Percentiles rank a stretch among this genome's conserved stretches.
Conservation (phyloP, 2,329 filamentous ascomycete species). For the Neonectria coccinea region DNA sequence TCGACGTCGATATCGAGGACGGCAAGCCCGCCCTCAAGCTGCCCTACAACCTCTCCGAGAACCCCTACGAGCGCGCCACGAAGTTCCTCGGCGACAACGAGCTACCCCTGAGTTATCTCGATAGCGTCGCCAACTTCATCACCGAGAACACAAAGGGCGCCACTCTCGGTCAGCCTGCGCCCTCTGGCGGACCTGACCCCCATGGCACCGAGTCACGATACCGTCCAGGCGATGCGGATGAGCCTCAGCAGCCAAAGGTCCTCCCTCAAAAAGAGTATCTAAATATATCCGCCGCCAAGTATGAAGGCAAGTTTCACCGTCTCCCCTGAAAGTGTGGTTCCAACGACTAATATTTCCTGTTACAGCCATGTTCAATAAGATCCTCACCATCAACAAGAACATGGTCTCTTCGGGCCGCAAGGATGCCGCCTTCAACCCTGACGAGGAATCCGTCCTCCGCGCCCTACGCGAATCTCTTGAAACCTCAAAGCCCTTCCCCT, state of each 20-base stretch:
- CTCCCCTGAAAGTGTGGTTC: background rate
- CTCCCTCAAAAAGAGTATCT: conserved; percentile 86
- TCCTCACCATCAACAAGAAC: conserved; percentile 78
- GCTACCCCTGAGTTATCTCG: conserved; percentile 86
- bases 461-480: conserved; percentile 74
- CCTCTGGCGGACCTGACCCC: conserved; percentile 71
- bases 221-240: conserved; percentile 68
- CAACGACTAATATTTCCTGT: conserved; percentile 38
- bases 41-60: conserved; percentile 93
- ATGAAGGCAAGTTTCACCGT: conserved; percentile 58
- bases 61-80: conserved; percentile 89
- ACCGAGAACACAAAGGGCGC: conserved; percentile 89
- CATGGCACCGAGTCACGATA: conserved; percentile 85
- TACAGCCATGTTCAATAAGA: conserved; percentile 79
- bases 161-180: conserved; percentile 75
- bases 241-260: conserved; percentile 64
- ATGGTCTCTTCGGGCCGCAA: conserved; percentile 79
- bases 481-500: conserved; percentile 60
- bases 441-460: conserved; percentile 73
- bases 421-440: conserved; percentile 77
- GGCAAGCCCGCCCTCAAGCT: conserved; percentile 92
- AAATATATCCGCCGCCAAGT: conserved; percentile 79
- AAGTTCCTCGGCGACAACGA: conserved; percentile 93
- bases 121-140: conserved; percentile 94
- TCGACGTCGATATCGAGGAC: conserved; percentile 96